phyloP scores from a whole-genome alignment of 2,329 filamentous ascomycete species.

The Penicillium verrucosum region DNA sequence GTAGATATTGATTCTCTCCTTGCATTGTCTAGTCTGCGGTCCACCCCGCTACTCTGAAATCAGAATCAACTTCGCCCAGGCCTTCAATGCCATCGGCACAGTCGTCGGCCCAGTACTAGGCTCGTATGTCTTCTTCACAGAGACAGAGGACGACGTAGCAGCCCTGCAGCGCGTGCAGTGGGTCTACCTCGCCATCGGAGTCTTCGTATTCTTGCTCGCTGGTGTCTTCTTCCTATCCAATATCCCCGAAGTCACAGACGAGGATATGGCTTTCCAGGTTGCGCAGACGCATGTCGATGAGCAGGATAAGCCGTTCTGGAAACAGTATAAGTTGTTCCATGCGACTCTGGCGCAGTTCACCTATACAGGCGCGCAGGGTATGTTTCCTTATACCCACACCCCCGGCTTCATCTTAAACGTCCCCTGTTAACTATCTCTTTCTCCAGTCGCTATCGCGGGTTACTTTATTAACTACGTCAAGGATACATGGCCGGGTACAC shows the following conservation, averaged over 20 bases:
- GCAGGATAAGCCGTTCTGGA: conserved; percentile 59
- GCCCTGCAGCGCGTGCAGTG: conserved; percentile 69
- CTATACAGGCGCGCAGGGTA: conserved; percentile 72
- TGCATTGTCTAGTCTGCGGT: conserved; percentile 59
- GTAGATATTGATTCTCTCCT: neutral
- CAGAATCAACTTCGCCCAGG: conserved; percentile 73
- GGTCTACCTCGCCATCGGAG: conserved; percentile 75
- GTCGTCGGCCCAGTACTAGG: conserved; percentile 71
- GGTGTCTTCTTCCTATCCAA: conserved; percentile 63
- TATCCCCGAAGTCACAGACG: conserved; percentile 70
- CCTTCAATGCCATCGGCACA: conserved; percentile 72
- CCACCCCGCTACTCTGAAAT: conserved; percentile 72
- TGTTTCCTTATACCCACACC: neutral
- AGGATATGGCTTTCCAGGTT: conserved; percentile 65
- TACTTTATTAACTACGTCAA: conserved; percentile 74
- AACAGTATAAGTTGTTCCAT: conserved; percentile 73
- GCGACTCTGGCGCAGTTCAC: conserved; percentile 74
- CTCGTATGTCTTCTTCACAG: conserved; percentile 69
- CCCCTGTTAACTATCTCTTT: neutral
- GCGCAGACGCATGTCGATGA: conserved; percentile 54
- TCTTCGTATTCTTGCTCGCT: conserved; percentile 67
- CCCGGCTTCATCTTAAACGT: neutral
- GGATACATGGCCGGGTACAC: conserved; percentile 56
- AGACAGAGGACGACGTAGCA: conserved; percentile 55
- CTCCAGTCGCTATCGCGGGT: conserved; percentile 46